Conservation (phyloP, 345 rosid species). For the Hypericum androsaemum region DNA sequence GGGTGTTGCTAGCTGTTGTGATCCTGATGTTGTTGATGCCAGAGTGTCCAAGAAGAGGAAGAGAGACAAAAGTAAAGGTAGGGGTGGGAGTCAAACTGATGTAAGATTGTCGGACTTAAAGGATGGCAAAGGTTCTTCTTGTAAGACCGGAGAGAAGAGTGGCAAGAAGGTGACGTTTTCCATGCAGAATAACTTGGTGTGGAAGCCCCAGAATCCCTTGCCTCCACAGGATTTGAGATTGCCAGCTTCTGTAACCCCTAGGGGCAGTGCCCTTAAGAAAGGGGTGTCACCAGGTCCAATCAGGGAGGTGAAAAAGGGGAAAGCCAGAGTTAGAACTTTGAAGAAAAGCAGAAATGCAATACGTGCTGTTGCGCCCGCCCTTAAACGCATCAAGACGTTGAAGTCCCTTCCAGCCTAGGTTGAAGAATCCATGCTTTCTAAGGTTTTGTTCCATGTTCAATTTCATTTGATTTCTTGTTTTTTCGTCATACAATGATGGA, state of each 20-base stretch:
- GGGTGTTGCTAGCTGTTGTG: slow-evolving; percentile 36
- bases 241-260: slow-evolving; percentile 87
- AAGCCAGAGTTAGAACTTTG: slow-evolving; percentile 41
- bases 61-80: slow-evolving; percentile 36
- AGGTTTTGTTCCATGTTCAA: too few relatives aligned
- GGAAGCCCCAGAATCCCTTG: slow-evolving; percentile 92
- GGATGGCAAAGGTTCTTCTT: slow-evolving; percentile 31
- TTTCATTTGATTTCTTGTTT: too few relatives aligned
- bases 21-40: slow-evolving; percentile 23
- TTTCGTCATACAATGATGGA: too few relatives aligned
- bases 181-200: slow-evolving; percentile 81
- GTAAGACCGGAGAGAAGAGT: slow-evolving; percentile 49
- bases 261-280: slow-evolving; percentile 97
- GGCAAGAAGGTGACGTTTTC: slow-evolving; percentile 83
- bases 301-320: slow-evolving; percentile 52
- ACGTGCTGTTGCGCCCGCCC: slow-evolving; percentile 30
- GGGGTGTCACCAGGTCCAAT: slow-evolving; percentile 88
- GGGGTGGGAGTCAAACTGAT: slow-evolving; percentile 13
- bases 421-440: too few relatives aligned
- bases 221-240: slow-evolving; percentile 87
- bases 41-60: slow-evolving; percentile 54
- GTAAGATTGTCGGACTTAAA: slow-evolving; percentile 18
- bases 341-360: slow-evolving; percentile 42
- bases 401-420: slow-evolving; percentile 25
- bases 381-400: slow-evolving; percentile 49